These are phyloP conservation scores for Rhodotorula sp. DNA, from an alignment of 1,284 basidiomycete genomes.

Conservation along the genomic window DNA sequence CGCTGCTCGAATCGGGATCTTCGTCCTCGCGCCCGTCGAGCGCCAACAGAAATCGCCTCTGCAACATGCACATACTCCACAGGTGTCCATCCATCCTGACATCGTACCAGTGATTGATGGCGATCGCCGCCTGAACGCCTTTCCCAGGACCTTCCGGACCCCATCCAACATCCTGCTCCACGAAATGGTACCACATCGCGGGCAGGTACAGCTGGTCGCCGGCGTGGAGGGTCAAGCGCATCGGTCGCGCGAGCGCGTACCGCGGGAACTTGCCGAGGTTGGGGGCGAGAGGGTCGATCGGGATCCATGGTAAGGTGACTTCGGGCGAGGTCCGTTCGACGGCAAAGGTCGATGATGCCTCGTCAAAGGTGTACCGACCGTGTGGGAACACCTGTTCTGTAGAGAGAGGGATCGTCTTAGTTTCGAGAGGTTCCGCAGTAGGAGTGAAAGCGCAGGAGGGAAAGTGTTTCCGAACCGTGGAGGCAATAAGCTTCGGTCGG, in stretches of 20 bases:
- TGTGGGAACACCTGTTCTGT: constrained; percentile 28
- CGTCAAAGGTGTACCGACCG: constrained; percentile 17
- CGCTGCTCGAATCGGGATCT: background rate
- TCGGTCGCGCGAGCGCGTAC: constrained; percentile 57
- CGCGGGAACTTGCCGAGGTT: constrained; percentile 32
- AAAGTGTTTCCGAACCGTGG: constrained; percentile 64
- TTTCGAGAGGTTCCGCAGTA: background rate
- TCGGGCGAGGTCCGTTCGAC: constrained; percentile 15
- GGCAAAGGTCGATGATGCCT: constrained; percentile 7
- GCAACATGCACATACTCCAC: constrained; percentile 65
- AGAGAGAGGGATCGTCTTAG: constrained; percentile 25
- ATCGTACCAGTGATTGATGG: constrained; percentile 72
- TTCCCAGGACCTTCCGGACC: background rate
- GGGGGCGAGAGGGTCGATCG: constrained; percentile 39
- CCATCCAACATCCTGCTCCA: constrained; percentile 37
- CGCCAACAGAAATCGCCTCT: constrained; percentile 53
- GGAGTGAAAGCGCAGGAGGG: constrained; percentile 50
- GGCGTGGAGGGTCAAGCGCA: constrained; percentile 62
- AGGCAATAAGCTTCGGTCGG: constrained; percentile 82
- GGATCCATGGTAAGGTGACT: constrained; percentile 40
- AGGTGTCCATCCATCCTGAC: constrained; percentile 65
- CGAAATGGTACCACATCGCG: constrained; percentile 65
- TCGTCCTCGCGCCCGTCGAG: constrained; percentile 24
- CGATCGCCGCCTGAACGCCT: constrained; percentile 58
- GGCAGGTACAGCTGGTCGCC: constrained; percentile 86